Evolutionary conservation across 768 basidiomycete genomes (phyloP).

Genomic region (Calocera cornea): DNA sequence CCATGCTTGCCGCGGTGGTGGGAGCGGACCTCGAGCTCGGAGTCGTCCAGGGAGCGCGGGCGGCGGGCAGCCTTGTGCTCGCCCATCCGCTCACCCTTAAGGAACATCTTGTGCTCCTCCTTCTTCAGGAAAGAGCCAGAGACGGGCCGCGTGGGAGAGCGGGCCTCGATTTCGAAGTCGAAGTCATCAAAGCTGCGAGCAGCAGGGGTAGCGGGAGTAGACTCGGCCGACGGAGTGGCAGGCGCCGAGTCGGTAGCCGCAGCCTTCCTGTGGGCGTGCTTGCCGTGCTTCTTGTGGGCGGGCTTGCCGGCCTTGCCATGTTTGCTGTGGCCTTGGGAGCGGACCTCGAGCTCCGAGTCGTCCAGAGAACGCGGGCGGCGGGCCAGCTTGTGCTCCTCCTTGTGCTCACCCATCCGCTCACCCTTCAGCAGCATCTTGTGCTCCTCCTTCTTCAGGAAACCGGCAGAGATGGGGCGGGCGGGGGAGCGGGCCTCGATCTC

Average conservation of each 20-base stretch:
- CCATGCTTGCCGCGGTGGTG: not conserved
- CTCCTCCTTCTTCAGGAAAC: not conserved
- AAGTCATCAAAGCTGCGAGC: not conserved
- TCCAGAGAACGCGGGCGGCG: no score
- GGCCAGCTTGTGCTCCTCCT: not conserved
- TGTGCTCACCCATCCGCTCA: not conserved
- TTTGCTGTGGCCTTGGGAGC: not conserved
- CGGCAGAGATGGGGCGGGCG: no score
- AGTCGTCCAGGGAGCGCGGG: no score
- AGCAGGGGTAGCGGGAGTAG: not conserved
- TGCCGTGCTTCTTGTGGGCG: not conserved
- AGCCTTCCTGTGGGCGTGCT: not conserved
- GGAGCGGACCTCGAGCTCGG: not conserved
- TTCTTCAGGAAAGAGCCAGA: not conserved
- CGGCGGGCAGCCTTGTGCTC: not conserved
- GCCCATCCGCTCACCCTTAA: not conserved
- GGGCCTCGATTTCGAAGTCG: no score
- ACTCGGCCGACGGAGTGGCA: not conserved
- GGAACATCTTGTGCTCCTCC: not conserved
- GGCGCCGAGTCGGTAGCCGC: not conserved
- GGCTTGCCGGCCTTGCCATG: not conserved
- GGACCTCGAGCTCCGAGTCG: not conserved
- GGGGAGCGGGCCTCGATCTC: no score
- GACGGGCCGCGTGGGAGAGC: no score
- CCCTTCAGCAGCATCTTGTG: not conserved